Percentiles rank a stretch among this genome's conserved stretches.
Evolutionary conservation across 148 eudicot species (phyloP).

Genomic region (Nyssa sinensis): DNA sequence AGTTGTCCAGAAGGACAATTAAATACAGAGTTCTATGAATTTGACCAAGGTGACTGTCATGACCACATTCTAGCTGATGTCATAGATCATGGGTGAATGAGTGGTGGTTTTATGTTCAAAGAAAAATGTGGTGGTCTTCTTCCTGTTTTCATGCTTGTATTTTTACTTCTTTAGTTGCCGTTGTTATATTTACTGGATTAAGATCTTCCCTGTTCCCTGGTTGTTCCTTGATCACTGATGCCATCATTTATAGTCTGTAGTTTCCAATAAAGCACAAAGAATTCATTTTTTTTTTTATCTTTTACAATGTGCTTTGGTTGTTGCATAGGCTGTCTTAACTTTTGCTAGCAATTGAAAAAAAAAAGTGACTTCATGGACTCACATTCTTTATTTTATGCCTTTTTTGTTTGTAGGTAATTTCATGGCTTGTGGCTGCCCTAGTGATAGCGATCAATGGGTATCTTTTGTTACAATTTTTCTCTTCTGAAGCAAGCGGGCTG

Average conservation of each 20-base stretch:
- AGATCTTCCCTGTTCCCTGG: neutral
- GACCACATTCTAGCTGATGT: too few relatives aligned
- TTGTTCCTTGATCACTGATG: neutral
- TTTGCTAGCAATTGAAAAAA: neutral
- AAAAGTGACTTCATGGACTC: neutral
- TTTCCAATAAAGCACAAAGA: neutral
- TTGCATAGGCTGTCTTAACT: neutral
- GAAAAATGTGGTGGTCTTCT: neutral
- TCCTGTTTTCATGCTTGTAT: neutral
- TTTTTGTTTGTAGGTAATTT: conserved; percentile 31
- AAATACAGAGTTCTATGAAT: too few relatives aligned
- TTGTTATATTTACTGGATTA: neutral
- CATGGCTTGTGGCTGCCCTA: conserved; percentile 56
- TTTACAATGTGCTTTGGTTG: neutral
- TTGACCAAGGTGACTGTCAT: too few relatives aligned
- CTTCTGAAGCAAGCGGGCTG: conserved; percentile 41
- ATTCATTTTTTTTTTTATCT: neutral
- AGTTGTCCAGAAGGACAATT: too few relatives aligned
- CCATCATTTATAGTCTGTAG: neutral
- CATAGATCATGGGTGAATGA: too few relatives aligned
- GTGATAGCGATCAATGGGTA: conserved; percentile 65
- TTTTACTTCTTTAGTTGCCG: neutral
- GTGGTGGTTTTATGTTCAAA: neutral
- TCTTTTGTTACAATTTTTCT: conserved; percentile 49
- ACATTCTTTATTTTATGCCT: neutral